Conservation (phyloP, 2,329 filamentous ascomycete genomes). For the Pseudogymnoascus destructans region DNA sequence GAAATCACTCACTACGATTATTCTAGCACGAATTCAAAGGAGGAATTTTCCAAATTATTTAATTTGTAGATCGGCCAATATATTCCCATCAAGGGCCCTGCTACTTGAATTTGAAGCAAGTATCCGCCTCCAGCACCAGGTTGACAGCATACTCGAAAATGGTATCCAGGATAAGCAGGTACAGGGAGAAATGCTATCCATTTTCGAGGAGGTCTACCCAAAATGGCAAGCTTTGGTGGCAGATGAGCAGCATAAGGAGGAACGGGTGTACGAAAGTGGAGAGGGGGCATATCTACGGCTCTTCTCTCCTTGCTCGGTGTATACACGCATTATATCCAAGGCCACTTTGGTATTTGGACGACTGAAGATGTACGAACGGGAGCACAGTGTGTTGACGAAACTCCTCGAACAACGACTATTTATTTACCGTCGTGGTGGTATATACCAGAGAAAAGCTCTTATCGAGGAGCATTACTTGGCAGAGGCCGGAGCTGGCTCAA, state of each 20-base stretch:
- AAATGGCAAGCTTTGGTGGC: slow-evolving; percentile 64
- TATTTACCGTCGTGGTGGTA: slow-evolving; percentile 71
- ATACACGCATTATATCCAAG: slow-evolving; percentile 87
- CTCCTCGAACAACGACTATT: slow-evolving; percentile 73
- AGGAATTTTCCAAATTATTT: slow-evolving; percentile 84
- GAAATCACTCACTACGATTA: slow-evolving; percentile 88
- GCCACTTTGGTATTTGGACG: slow-evolving; percentile 65
- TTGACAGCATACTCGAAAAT: slow-evolving; percentile 72
- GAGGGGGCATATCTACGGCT: slow-evolving; percentile 82
- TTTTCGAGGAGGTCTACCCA: slow-evolving; percentile 62
- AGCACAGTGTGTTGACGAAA: slow-evolving; percentile 61
- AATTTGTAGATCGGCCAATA: slow-evolving; percentile 77
- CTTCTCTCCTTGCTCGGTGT: slow-evolving; percentile 84
- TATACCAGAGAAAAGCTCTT: slow-evolving; percentile 92
- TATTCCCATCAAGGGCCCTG: slow-evolving; percentile 63
- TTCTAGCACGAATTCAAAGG: slow-evolving; percentile 77
- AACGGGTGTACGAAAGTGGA: slow-evolving; percentile 61
- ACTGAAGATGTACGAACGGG: slow-evolving; percentile 65
- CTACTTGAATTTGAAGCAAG: slow-evolving; percentile 84
- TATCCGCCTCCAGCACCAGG: slow-evolving; percentile 63
- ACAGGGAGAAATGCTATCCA: slow-evolving; percentile 53
- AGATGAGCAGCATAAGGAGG: slow-evolving; percentile 69
- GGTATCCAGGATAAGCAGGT: slow-evolving; percentile 53
- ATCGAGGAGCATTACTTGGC: slow-evolving; percentile 94
- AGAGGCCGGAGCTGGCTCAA: slow-evolving; percentile 17